Evolutionary conservation across 331 rosid genomes (phyloP), one percentile per base, ranked within the genome.

Genomic region (Malus hybrid): DNA sequence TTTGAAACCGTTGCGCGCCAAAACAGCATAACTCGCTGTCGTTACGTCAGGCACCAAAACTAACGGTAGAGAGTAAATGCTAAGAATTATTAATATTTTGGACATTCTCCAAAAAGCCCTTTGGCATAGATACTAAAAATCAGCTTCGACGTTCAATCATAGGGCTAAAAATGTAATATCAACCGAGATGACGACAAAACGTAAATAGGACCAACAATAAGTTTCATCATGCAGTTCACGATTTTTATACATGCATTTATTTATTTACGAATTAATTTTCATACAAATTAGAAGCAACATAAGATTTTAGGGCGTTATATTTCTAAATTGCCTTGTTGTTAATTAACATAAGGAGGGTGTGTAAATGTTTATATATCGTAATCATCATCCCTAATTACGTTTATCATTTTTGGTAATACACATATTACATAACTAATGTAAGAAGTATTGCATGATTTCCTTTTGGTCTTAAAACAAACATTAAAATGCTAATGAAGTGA

Each of bases 1-100:
- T 86, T 88, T 76, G 78, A 82, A 80, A 79, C 46, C 15, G 1
- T 10, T 6, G 55, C 79, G 81, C 88, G 85, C 90, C 85, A 77
- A 74, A 78, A 61, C 71, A 3, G 19, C 20, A 16, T 9, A 8
- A 19, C 14, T 42, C 48, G 71, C 55, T 77, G 82, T 71, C 75
- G 60, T 54, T 70, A 20, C 64, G 72, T 66, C 65, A 56, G 50
- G 39, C 62, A 22, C 71, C 50, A 29, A 42, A 48, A 72, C 46
- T 5, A 81, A 76, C 84, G 81, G 83, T 72, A 14, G 70, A 57
- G 77, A 57, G 77, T 57, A 70, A 67, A 33, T 62, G 72, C 19
- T 34, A 66, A 64, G 32, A 32, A n/a, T 22, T 24, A 67, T 65
- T 68, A 32, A 73, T 33, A 24, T 32, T 9, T 50, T 62, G 0